These are phyloP conservation scores for Nothopassalora personata DNA, from an alignment of 2,329 filamentous ascomycete genomes.

Conservation along the genomic window DNA sequence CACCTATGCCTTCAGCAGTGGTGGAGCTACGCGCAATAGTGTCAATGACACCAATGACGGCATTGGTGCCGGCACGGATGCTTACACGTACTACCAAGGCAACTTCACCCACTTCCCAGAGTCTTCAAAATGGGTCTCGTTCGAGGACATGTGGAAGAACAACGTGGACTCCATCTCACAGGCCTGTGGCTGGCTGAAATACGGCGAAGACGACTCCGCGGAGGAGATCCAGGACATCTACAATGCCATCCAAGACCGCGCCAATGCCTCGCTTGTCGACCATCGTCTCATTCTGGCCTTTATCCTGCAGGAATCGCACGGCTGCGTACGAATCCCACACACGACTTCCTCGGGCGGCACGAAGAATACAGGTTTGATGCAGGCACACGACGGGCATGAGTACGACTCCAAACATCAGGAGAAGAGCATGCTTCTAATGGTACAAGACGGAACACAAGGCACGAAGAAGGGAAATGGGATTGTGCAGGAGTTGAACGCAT, in stretches of 20 bases:
- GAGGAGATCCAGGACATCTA: conserved; percentile 15
- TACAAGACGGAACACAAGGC: conserved; percentile 16
- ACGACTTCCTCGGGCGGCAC: conserved; percentile 11
- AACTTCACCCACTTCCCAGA: conserved; percentile 19
- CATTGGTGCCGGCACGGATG: conserved; percentile 24
- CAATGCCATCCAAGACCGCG: conserved; percentile 17
- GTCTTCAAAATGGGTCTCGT: conserved; percentile 22
- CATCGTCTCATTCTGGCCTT: conserved; percentile 15
- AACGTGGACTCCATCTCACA: conserved; percentile 29
- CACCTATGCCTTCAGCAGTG: conserved; percentile 24
- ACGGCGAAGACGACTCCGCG: conserved; percentile 28
- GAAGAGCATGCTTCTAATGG: conserved; percentile 16
- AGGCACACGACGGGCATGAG: conserved; percentile 14
- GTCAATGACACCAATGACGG: conserved; percentile 24
- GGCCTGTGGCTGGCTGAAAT: conserved; percentile 33
- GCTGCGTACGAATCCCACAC: conserved; percentile 10
- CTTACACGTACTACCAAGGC: conserved; percentile 30
- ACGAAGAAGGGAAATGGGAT: conserved; percentile 15
- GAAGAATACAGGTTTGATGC: conserved; percentile 15
- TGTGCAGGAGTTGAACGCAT: conserved; percentile 11
- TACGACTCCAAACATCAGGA: conserved; percentile 28
- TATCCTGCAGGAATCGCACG: conserved; percentile 15
- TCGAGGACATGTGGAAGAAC: conserved; percentile 31
- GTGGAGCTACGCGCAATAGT: conserved; percentile 27
- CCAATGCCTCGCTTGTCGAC: conserved; percentile 15